Base-by-base conservation (phyloP, 371 early-diverging fungal genomes). In the Catenaria anguillulae region DNA sequence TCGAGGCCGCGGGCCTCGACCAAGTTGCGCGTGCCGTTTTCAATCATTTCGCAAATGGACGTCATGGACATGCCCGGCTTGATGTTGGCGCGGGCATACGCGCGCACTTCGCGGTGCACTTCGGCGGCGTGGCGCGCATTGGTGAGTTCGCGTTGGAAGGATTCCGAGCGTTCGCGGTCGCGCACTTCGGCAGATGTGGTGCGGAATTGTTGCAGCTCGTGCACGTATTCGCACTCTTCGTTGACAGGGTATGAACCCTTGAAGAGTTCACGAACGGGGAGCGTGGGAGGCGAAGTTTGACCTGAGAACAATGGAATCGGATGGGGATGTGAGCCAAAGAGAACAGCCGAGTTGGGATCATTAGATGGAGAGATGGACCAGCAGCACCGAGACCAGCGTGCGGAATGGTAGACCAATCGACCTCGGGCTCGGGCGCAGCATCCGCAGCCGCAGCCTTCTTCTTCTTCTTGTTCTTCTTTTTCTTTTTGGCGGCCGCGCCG, bases 51-150 rank as follows among this genome's bases (percentile, higher is more conserved):
- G 36, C 84, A 83, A 63, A 99, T 90, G 29, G 93, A 93, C 24
- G 86, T 87, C 88, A 98, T 85, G 45, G 84, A 74, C 86, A 97
- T 91, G 50, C 99, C 99, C 24, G 99, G 99, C 75, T 90, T 88
- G 64, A 98, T 87, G 43, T 72, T 72, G 62, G 85, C 77, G 62
- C 81, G 84, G 24, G 92, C 89, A 68, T 92, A 88, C 60, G 76
- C 70, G 56, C 99, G 88, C 8, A 94, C 83, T 64, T 88, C 84
- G 70, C 89, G 83, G 72, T 94, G 97, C 19, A 93, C 93, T 73
- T 97, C 95, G 15, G 94, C 90, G 17, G 92, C 89, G 55, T 80
- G 73, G 36, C 98, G 85, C 52, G 93, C 74, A 29, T 97, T 93
- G 34, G 82, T 73, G 19, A 40, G 42, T 73, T 97, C 95, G 12